Percentiles rank a stretch among this genome's conserved stretches.
phyloP scores from a whole-genome alignment of 331 rosid genomes.

The Quercus lobata region DNA sequence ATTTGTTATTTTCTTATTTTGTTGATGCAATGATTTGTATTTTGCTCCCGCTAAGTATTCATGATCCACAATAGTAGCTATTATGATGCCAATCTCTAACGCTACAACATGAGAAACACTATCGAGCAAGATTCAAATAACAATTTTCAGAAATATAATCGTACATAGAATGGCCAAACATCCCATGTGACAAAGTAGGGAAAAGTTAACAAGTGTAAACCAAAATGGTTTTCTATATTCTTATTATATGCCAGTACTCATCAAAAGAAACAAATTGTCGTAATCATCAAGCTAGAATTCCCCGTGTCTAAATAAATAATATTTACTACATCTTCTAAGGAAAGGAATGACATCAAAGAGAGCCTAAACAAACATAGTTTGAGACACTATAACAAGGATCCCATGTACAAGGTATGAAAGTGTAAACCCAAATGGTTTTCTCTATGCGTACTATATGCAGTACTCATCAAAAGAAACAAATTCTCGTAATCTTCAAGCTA shows the following conservation, averaged over 20 bases:
- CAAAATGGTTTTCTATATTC: neutral
- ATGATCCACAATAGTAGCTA: too few relatives aligned
- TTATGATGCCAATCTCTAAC: too few relatives aligned
- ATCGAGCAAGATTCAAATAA: neutral
- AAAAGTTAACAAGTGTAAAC: neutral
- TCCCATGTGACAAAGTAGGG: conserved; percentile 13
- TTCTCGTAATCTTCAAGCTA: neutral
- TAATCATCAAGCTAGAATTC: neutral
- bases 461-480: neutral
- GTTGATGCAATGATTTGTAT: too few relatives aligned
- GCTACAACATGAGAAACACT: neutral
- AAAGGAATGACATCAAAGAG: too few relatives aligned
- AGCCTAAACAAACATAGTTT: too few relatives aligned
- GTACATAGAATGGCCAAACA: neutral
- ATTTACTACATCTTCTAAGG: neutral
- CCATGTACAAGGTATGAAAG: neutral
- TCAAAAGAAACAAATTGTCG: neutral
- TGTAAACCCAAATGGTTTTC: neutral
- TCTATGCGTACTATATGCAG: too few relatives aligned
- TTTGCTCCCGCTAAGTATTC: too few relatives aligned
- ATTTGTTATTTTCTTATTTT: too few relatives aligned
- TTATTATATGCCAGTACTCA: too few relatives aligned
- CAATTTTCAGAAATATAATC: neutral
- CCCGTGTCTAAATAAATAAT: neutral
- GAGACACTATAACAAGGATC: neutral